These are phyloP conservation scores for Ettlia oleoabundans DNA, from an alignment of 139 green algal genomes.

Conservation along the genomic window DNA sequence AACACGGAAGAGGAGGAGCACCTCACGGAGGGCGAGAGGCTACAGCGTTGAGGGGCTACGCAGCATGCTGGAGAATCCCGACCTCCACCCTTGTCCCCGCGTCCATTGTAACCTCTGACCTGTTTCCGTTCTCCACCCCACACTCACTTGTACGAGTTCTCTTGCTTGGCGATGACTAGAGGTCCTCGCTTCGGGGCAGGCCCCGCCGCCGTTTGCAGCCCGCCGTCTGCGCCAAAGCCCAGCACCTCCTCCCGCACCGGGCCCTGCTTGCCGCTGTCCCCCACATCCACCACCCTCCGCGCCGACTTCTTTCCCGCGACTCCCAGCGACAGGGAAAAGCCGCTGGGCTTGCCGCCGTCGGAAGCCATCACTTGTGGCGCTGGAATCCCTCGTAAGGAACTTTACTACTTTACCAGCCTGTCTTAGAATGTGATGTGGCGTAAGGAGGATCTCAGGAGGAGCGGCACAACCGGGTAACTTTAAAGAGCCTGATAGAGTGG, in stretches of 20 bases:
- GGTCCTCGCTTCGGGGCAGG: background rate
- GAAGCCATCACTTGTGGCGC: background rate
- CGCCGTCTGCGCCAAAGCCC: slow-evolving; percentile 37
- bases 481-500: background rate
- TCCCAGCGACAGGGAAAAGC: slow-evolving; percentile 27
- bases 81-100: no score
- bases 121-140: no score
- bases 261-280: background rate
- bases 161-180: slow-evolving; percentile 41
- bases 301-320: background rate
- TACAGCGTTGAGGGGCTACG: no score
- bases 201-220: slow-evolving; percentile 30
- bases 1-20: no score
- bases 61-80: no score
- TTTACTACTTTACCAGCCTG: no score
- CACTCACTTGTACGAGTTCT: slow-evolving; percentile 53
- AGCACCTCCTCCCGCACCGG: slow-evolving; percentile 34
- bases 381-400: no score
- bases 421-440: no score
- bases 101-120: no score
- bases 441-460: no score
- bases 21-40: no score
- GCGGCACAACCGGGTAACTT: no score
- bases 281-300: background rate
- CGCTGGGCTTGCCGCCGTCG: background rate